Evolutionary conservation across 148 eudicot genomes (phyloP), one percentile per base, ranked within the genome.

Genomic region (Beta vulgaris): DNA sequence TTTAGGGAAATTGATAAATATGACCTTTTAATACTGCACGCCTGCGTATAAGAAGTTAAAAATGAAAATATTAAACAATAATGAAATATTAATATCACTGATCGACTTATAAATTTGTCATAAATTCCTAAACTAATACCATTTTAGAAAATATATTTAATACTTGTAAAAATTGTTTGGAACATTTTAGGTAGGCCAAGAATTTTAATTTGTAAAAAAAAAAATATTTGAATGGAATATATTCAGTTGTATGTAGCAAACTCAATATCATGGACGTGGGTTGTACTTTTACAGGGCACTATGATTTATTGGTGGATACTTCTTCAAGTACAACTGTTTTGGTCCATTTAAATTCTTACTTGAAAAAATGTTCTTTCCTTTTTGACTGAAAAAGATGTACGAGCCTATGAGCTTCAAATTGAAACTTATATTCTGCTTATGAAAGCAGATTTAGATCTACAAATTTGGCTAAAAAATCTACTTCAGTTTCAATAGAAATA

Each of bases 381-480:
- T 69, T 79, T 79, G 82, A 74, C 78, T 69, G 46, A 9, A 62
- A 74, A 48, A 73, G 14, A 58, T 31, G 31, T 29, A 43, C 68
- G 53, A 25, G 44, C 76, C 58, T 13, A 43, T 25, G 16, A 78
- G 18, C 40, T 65, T 55, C 46, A 36, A 29, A 66, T 19, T 28
- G 43, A 49, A 21, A 25, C 15, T 2, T 26, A 34, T 12, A 11
- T 53, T 51, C 35, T 64, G 71, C 18, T 35, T 65, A 75, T 37
- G 63, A 36, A 36, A 72, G 42, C 61, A 63, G 10, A 63, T 63
- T 32, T 21, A 35, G 68, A 35, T 34, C 36, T 8, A 11, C n/a
- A 35, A 42, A 55, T n/a, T 57, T 66, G 23, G 54, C 9, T 59
- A 29, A n/a, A n/a, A n/a, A n/a, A n/a, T 40, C 26, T 31, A 46